Evolutionary conservation across 306 rosid genomes (phyloP).

Genomic region (Cicer arietinum): DNA sequence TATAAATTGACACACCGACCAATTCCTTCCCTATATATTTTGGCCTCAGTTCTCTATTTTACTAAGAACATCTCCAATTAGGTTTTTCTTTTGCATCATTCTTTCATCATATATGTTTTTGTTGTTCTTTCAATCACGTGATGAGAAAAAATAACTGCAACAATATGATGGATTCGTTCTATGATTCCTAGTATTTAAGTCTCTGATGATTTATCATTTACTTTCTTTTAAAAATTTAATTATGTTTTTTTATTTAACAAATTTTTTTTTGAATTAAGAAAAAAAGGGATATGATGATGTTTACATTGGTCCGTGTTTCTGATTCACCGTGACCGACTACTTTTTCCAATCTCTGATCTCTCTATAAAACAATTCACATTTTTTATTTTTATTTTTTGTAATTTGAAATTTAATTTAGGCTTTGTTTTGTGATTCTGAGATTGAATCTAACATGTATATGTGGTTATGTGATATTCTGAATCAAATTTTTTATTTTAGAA

Average conservation of each 20-base stretch:
- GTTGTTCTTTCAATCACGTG: slow-evolving; percentile 47
- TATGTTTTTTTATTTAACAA: fast-evolving
- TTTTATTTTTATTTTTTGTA: fast-evolving
- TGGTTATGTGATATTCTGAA: slow-evolving; percentile 80
- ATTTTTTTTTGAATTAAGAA: neutral
- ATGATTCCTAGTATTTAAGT: slow-evolving; percentile 86
- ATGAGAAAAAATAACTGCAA: slow-evolving; percentile 77
- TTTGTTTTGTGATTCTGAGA: no score
- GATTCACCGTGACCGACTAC: slow-evolving; percentile 69
- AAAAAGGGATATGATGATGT: slow-evolving; percentile 63
- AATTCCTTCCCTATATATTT: no score
- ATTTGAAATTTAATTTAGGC: no score
- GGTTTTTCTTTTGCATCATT: neutral
- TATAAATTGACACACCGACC: slow-evolving; percentile 7
- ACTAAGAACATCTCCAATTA: fast-evolving
- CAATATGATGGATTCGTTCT: slow-evolving; percentile 80
- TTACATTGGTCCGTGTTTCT: slow-evolving; percentile 81
- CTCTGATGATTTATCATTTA: slow-evolving; percentile 64
- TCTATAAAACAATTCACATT: neutral
- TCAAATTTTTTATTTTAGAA: neutral
- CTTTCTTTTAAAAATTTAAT: neutral
- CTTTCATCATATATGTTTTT: no score
- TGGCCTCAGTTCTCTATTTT: no score
- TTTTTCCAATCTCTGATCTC: slow-evolving; percentile 65
- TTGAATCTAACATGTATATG: no score